Conservation (phyloP, 1,284 basidiomycete species). For the Puccinia triticina region DNA sequence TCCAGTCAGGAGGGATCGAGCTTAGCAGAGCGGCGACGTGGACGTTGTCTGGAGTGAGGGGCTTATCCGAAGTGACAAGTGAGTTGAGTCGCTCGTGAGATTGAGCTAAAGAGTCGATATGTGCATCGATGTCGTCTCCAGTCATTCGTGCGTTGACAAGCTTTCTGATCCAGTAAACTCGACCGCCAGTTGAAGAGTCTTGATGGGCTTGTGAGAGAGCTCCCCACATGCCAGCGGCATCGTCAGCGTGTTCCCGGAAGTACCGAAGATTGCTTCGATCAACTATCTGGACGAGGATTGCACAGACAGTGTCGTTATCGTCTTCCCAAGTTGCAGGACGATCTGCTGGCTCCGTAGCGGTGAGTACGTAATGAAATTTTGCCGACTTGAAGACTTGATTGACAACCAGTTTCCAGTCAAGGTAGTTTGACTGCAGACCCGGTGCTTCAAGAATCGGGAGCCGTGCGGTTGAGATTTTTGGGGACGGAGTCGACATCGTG, state of each 20-base stretch:
- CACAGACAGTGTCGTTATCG: neutral
- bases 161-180: slow-evolving; percentile 1
- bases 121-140: neutral
- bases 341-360: no score
- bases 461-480: no score
- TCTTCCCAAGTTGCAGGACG: neutral
- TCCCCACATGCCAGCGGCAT: slow-evolving; percentile 15
- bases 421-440: no score
- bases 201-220: neutral
- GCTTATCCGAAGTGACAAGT: neutral
- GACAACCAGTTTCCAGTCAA: no score
- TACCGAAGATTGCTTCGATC: slow-evolving; percentile 2
- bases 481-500: no score
- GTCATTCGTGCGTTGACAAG: neutral
- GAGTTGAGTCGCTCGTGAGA: neutral
- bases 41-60: slow-evolving; percentile 19
- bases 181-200: slow-evolving; percentile 6
- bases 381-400: no score
- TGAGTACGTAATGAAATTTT: no score
- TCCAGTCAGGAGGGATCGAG: slow-evolving; percentile 8
- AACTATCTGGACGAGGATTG: neutral
- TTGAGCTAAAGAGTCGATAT: neutral
- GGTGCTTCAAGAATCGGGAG: no score
- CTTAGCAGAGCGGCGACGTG: slow-evolving; percentile 10
- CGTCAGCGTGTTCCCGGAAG: neutral